Conservation (phyloP, 306 rosid genomes). For the Ammopiptanthus mongolicus region DNA sequence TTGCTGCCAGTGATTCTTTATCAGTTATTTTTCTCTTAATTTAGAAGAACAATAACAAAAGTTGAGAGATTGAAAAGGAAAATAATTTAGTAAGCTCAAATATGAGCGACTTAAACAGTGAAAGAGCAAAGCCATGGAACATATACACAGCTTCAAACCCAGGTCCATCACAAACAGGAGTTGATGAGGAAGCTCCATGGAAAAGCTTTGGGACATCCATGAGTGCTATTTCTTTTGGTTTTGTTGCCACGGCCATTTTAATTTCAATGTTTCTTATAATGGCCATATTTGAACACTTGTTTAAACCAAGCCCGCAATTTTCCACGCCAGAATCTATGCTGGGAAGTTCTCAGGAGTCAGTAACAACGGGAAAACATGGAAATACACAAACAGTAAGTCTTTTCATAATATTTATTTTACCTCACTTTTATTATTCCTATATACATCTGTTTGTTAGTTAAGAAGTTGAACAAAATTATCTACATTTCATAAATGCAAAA, state of each 20-base stretch:
- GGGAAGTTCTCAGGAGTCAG: conserved; percentile 37
- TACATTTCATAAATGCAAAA: background rate
- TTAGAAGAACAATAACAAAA: background rate
- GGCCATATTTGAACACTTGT: conserved; percentile 91
- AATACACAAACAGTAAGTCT: conserved; percentile 52
- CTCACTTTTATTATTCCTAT: background rate
- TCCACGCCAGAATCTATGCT: conserved; percentile 44
- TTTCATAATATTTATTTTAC: background rate
- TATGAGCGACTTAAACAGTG: conserved; percentile 52
- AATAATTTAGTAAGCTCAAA: background rate
- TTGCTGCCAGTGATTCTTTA: background rate
- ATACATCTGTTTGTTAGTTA: background rate
- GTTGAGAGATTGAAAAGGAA: background rate
- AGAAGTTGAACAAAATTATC: background rate
- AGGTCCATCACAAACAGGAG: conserved; percentile 49
- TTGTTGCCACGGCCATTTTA: conserved; percentile 94
- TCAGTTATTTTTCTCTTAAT: background rate
- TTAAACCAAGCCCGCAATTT: conserved; percentile 64
- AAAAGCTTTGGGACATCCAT: conserved; percentile 75
- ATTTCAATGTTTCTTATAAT: conserved; percentile 89
- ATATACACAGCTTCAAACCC: conserved; percentile 51
- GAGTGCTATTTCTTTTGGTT: conserved; percentile 86
- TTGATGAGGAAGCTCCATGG: conserved; percentile 65
- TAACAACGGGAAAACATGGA: conserved; percentile 42
- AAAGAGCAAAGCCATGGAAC: conserved; percentile 67